Conservation (phyloP, 148 eudicot species). For the Talinum fruticosum region DNA sequence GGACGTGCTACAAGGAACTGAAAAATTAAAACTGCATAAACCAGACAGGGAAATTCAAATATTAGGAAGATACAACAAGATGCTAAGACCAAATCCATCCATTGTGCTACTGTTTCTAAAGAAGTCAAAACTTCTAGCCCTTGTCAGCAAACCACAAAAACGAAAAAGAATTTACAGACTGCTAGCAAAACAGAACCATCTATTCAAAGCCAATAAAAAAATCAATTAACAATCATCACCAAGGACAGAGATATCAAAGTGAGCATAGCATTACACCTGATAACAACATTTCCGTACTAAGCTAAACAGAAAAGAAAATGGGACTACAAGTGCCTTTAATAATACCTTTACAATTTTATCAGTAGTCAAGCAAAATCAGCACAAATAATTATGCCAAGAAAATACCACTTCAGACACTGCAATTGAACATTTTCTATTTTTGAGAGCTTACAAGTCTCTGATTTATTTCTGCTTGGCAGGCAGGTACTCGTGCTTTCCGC, state of each 20-base stretch:
- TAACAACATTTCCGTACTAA: neutral
- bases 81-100: neutral
- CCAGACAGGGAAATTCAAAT: neutral
- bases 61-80: neutral
- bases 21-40: constrained; percentile 3
- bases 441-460: constrained; percentile 47
- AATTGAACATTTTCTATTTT: neutral
- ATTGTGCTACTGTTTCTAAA: neutral
- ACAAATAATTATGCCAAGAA: neutral
- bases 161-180: too few species aligned
- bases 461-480: constrained; percentile 57
- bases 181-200: neutral
- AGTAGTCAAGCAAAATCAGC: neutral
- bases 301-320: neutral
- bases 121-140: too few species aligned
- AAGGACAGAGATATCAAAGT: neutral
- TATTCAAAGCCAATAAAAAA: neutral
- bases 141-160: too few species aligned
- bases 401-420: neutral
- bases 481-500: constrained; percentile 51
- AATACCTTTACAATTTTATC: neutral
- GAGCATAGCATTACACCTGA: neutral
- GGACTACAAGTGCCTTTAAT: neutral
- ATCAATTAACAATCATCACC: neutral
- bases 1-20: neutral